Evolutionary conservation across 2,329 filamentous ascomycete genomes (phyloP).

Genomic region (Cryphonectria carpinicola): DNA sequence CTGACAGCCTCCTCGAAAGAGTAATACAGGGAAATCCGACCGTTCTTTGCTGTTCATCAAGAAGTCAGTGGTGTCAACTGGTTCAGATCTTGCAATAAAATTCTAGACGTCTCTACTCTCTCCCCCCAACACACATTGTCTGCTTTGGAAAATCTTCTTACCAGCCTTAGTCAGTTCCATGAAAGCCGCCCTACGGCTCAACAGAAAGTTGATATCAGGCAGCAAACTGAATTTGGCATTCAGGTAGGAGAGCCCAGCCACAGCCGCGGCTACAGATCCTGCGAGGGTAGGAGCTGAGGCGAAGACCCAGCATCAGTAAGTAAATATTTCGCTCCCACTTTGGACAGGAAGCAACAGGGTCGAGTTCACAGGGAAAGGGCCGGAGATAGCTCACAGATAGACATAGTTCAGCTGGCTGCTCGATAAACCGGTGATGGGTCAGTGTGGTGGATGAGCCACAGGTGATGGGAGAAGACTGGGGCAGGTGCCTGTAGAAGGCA

Average conservation of each 20-base stretch:
- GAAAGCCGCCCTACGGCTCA: slow-evolving; percentile 44
- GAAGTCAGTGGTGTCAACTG: slow-evolving; percentile 7
- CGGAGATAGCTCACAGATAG: not conserved
- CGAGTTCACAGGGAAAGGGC: not conserved
- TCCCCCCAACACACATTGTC: slow-evolving; percentile 8
- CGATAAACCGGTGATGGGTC: not conserved
- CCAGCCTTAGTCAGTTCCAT: slow-evolving; percentile 53
- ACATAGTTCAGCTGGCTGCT: slow-evolving; percentile 8
- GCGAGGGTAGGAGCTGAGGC: slow-evolving; percentile 13
- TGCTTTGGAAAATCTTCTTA: slow-evolving; percentile 37
- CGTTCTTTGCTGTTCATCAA: slow-evolving; percentile 50
- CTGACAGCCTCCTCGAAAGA: slow-evolving; percentile 62
- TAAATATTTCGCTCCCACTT: not conserved
- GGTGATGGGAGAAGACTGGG: not conserved
- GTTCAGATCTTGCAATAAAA: not conserved
- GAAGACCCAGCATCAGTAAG: not conserved
- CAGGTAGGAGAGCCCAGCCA: slow-evolving; percentile 57
- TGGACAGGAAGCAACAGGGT: not conserved
- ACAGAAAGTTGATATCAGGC: slow-evolving; percentile 61
- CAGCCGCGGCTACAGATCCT: slow-evolving; percentile 18
- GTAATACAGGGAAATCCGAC: slow-evolving; percentile 66
- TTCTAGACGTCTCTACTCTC: not conserved
- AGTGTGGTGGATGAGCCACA: not conserved
- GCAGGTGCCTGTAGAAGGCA: not conserved
- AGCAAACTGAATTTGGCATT: slow-evolving; percentile 71